Percentiles rank a stretch among this genome's conserved stretches.
phyloP scores from a whole-genome alignment of 2,329 filamentous ascomycete species.

The Paracamarosporium sp. region DNA sequence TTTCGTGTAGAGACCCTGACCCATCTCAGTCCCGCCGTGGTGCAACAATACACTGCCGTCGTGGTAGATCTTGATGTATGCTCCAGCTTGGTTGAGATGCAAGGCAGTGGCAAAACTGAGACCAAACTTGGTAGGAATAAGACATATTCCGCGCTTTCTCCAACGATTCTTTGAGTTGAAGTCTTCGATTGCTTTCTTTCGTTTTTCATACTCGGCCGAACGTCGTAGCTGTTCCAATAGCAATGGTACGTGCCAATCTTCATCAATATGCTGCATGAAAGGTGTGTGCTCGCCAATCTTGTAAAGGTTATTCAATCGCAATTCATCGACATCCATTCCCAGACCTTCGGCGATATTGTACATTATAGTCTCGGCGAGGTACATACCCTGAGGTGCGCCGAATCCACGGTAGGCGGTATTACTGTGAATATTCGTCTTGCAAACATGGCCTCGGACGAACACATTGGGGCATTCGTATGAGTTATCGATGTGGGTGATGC shows the following conservation, averaged over 20 bases:
- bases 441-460: slow-evolving; percentile 80
- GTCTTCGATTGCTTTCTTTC: slow-evolving; percentile 71
- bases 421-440: slow-evolving; percentile 93
- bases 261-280: slow-evolving; percentile 82
- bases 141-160: slow-evolving; percentile 85
- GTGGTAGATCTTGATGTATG: slow-evolving; percentile 93
- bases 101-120: slow-evolving; percentile 89
- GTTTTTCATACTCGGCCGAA: slow-evolving; percentile 73
- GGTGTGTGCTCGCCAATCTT: slow-evolving; percentile 77
- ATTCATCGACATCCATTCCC: slow-evolving; percentile 79
- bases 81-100: slow-evolving; percentile 93
- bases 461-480: slow-evolving; percentile 89
- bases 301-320: slow-evolving; percentile 88
- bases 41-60: slow-evolving; percentile 91
- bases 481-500: slow-evolving; percentile 84
- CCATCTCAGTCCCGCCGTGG: slow-evolving; percentile 97
- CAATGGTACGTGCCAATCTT: slow-evolving; percentile 89
- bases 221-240: slow-evolving; percentile 86
- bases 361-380: slow-evolving; percentile 88
- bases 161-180: slow-evolving; percentile 88
- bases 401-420: slow-evolving; percentile 97
- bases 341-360: slow-evolving; percentile 86
- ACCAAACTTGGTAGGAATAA: slow-evolving; percentile 95
- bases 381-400: slow-evolving; percentile 92
- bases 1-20: slow-evolving; percentile 93